Percentiles rank a stretch among this genome's conserved stretches.
Evolutionary conservation across 2,329 filamentous ascomycete species (phyloP).

Genomic region (Curvularia lunata): DNA sequence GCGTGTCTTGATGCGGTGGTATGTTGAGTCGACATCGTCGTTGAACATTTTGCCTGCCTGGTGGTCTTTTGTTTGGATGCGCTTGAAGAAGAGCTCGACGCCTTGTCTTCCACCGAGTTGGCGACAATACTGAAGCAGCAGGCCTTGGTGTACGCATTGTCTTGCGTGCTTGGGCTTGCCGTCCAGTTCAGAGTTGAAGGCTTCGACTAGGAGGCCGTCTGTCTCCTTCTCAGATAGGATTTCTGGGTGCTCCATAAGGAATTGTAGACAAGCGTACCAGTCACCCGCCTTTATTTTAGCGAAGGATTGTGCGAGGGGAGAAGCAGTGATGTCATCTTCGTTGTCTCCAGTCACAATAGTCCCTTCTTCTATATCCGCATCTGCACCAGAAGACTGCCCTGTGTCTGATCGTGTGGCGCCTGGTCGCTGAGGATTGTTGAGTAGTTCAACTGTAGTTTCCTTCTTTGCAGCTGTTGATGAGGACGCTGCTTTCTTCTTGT

Average conservation of each 20-base stretch:
- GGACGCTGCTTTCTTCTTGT: conserved; percentile 26
- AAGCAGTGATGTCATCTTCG: conserved; percentile 77
- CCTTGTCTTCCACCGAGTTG: conserved; percentile 87
- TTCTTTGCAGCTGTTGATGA: conserved; percentile 33
- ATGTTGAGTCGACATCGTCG: conserved; percentile 91
- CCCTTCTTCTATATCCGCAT: conserved; percentile 67
- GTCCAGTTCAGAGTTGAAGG: conserved; percentile 85
- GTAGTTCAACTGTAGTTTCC: conserved; percentile 64
- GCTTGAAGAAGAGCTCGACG: conserved; percentile 92
- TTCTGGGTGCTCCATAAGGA: conserved; percentile 77
- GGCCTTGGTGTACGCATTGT: conserved; percentile 90
- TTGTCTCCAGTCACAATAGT: conserved; percentile 49
- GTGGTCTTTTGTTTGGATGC: conserved; percentile 87
- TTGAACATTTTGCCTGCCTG: conserved; percentile 89
- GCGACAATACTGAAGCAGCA: conserved; percentile 93
- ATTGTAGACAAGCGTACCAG: conserved; percentile 75
- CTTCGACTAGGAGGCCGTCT: conserved; percentile 87
- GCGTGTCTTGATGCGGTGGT: conserved; percentile 78
- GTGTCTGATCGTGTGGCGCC: conserved; percentile 49
- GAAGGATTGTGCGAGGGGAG: conserved; percentile 79
- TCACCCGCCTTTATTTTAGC: conserved; percentile 77
- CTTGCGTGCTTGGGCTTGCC: conserved; percentile 76
- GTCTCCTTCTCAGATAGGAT: conserved; percentile 86
- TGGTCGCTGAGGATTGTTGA: conserved; percentile 68
- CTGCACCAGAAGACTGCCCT: conserved; percentile 62